Evolutionary conservation across 495 filamentous ascomycete species (phyloP), one percentile per base, ranked within the genome.

Genomic region (Clohesyomyces aquaticus): DNA sequence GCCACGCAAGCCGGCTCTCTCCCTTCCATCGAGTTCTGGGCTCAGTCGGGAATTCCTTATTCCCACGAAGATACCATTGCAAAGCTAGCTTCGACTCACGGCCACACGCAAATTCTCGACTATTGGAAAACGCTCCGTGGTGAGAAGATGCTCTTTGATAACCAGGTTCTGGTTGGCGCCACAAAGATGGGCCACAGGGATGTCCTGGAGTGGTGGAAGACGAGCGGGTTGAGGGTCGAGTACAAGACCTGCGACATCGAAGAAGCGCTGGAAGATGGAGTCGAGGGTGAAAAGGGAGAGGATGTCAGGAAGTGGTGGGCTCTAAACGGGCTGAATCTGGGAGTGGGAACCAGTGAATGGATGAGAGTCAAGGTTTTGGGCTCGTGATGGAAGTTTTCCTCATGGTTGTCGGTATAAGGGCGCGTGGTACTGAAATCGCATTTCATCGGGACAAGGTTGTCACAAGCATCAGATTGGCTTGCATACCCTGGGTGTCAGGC

Each of bases 171-270:
- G 1, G 89, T 94, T 3, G 90, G 89, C 16, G 86, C 93, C 10
- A 96, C 93, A 8, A 91, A 89, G 72, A 91, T 91, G 59, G 91
- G 90, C 1, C 88, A 93, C 71, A 85, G 88, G 19, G 81, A 86
- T 21, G 90, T 96, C 27, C 75, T 97, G 14, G 89, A 96, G 71
- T 97, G 92, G 92, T 97, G 93, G 93, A 89, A 88, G 62, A 75
- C 77, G 50, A 89, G 87, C 63, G 88, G 88, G 0, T 81, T 90
- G 41, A 77, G 80, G 11, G 91, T 96, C 12, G 91, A 96, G 74
- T 97, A 96, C 72, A 93, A 93, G 77, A 95, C 92, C 9, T 96
- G 91, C 66, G 91, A 96, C 77, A 91, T 97, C 64, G 92, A 96
- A 73, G 93, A 96, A 76, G 92, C 93, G 10, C 78, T 97, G 58